Evolutionary conservation across 768 basidiomycete genomes (phyloP), one percentile per base, ranked within the genome.

Genomic region (Suillus plorans): DNA sequence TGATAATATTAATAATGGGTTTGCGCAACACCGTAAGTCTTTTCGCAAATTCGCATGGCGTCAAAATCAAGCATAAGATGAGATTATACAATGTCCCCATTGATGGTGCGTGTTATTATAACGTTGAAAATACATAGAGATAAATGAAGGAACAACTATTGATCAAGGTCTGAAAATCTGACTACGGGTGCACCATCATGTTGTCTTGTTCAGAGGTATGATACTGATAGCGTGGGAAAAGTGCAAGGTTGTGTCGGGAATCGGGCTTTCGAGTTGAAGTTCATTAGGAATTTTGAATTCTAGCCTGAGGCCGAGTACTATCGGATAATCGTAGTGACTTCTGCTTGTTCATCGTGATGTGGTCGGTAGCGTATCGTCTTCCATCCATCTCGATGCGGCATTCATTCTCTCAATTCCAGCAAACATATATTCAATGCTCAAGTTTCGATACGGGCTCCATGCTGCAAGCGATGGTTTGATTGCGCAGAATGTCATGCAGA

Each of bases 391-490:
- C 57, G 22, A 25, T 47, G 12, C 39, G 36, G 55, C 20, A 44
- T 57, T 68, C 22, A 64, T 28, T 49, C 16, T 8, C 45, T 34
- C 25, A 37, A 41, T 67, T 61, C 31, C 64, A 97, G 95, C 80
- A 97, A 97, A 84, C 97, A 99, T 73, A 85, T 99, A 66, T 80
- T 99, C 59, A 99, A 99, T 78, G 94, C 93, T 0, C 97, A 99
- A 79, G 97, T 97, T 28, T 85, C 96, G 44, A 93, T 99, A 69
- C 90, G 97, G 34, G 94, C 97, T 5, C 95, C 96, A 4, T 99
- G 97, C 79, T 99, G 97, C 86, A 92, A 93, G 76, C 90, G 89
- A 71, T 99, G 97, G 96, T 99, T 87, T 73, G 97, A 99, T 81
- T 99, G 97, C 72, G 81, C 95, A 3, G 90, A 98, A 79, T 99